phyloP scores from a whole-genome alignment of 1,284 basidiomycete species.

The Cutaneotrichosporon sp. region DNA sequence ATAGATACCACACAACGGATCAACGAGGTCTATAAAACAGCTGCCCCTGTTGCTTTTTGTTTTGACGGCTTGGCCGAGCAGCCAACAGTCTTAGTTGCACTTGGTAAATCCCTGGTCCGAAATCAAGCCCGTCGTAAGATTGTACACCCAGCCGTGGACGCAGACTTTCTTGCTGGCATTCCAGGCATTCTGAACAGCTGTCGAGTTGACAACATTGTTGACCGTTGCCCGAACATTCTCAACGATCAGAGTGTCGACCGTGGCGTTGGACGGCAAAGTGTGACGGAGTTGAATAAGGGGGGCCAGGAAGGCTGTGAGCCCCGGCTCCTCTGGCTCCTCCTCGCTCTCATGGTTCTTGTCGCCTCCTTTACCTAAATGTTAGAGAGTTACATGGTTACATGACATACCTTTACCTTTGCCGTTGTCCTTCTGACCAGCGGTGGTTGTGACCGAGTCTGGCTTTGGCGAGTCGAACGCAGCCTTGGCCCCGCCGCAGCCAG shows the following conservation, averaged over 20 bases:
- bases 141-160: conserved; percentile 81
- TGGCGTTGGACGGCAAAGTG: conserved; percentile 50
- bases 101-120: conserved; percentile 59
- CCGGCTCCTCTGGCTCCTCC: conserved; percentile 55
- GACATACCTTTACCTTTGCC: neutral
- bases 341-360: conserved; percentile 8
- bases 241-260: conserved; percentile 60
- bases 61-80: too few species aligned
- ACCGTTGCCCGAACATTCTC: conserved; percentile 75
- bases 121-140: conserved; percentile 63
- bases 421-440: neutral
- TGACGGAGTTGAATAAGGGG: conserved; percentile 61
- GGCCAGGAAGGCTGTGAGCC: conserved; percentile 64
- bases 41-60: too few species aligned
- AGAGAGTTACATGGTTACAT: neutral
- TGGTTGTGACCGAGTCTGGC: conserved; percentile 6
- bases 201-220: conserved; percentile 56
- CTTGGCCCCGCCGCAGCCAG: conserved; percentile 68
- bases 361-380: conserved; percentile 5
- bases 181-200: conserved; percentile 65
- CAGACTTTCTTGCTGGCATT: conserved; percentile 57
- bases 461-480: conserved; percentile 53
- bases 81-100: neutral
- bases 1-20: too few species aligned
- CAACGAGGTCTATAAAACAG: too few species aligned